A percentile compares a stretch with the other conserved stretches of the same genome.
Conservation (phyloP, 2,329 filamentous ascomycete genomes). For the Aspergillus sp. region DNA sequence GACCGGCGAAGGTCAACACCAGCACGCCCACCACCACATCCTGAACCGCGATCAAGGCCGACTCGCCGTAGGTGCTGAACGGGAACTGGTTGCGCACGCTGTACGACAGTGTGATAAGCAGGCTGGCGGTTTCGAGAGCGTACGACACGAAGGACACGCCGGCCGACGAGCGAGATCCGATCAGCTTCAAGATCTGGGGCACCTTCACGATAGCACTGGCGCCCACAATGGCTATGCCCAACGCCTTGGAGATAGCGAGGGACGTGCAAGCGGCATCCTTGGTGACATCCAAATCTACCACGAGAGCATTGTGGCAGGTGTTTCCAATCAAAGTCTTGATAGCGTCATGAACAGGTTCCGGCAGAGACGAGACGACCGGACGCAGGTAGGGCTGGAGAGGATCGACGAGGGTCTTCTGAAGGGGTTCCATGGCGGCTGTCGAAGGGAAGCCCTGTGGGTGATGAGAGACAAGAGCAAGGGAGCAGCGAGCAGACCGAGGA, state of each 20-base stretch:
- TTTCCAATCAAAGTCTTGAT: conserved; percentile 78
- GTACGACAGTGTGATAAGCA: conserved; percentile 89
- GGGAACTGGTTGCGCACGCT: conserved; percentile 88
- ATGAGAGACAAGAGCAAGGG: neutral
- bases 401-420: conserved; percentile 41
- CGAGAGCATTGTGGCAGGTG: conserved; percentile 78
- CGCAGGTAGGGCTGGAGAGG: conserved; percentile 53
- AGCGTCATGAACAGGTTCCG: conserved; percentile 70
- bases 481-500: neutral
- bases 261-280: conserved; percentile 78
- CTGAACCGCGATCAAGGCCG: conserved; percentile 84
- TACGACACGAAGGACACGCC: conserved; percentile 90
- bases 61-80: conserved; percentile 96
- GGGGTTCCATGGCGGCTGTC: conserved; percentile 37
- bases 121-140: conserved; percentile 83
- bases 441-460: neutral
- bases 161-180: conserved; percentile 73
- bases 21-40: conserved; percentile 86
- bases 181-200: conserved; percentile 91
- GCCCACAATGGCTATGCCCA: conserved; percentile 90
- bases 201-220: conserved; percentile 93
- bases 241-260: conserved; percentile 84
- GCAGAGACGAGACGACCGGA: conserved; percentile 72
- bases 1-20: conserved; percentile 79
- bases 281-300: conserved; percentile 77